Evolutionary conservation across 129 eudicot species (phyloP).

Genomic region (Flaveria trinervia): DNA sequence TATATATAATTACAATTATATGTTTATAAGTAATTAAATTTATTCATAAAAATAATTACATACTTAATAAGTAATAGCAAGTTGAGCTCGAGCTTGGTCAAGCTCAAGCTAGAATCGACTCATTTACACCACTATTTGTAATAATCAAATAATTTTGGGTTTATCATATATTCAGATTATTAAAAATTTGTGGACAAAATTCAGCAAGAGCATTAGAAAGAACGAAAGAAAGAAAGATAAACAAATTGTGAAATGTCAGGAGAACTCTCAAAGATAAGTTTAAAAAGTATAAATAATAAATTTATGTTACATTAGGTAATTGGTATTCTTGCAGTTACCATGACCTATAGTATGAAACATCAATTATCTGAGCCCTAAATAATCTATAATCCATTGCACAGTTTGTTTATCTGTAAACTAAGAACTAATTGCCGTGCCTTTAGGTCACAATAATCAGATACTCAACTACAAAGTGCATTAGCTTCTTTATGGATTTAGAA

Average conservation of each 20-base stretch:
- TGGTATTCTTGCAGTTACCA: background rate
- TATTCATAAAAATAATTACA: background rate
- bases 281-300: too few relatives aligned
- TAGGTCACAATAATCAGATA: background rate
- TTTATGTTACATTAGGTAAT: background rate
- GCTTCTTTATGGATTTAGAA: slow-evolving; percentile 4
- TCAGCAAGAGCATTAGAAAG: too few relatives aligned
- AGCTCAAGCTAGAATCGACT: too few relatives aligned
- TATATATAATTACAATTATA: background rate
- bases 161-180: too few relatives aligned
- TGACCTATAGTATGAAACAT: background rate
- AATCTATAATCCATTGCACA: background rate
- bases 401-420: background rate
- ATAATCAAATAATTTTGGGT: too few relatives aligned
- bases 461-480: background rate
- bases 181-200: too few relatives aligned
- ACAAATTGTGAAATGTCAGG: too few relatives aligned
- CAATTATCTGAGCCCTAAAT: background rate
- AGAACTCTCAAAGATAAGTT: too few relatives aligned
- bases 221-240: too few relatives aligned
- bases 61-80: background rate
- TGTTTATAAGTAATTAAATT: background rate
- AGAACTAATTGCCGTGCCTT: background rate
- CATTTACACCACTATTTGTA: too few relatives aligned
- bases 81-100: too few relatives aligned